Percentiles rank a stretch among this genome's conserved stretches.
These are phyloP conservation scores for Mortierella sp. DNA, from an alignment of 371 early-diverging fungal genomes.

Conservation along the genomic window DNA sequence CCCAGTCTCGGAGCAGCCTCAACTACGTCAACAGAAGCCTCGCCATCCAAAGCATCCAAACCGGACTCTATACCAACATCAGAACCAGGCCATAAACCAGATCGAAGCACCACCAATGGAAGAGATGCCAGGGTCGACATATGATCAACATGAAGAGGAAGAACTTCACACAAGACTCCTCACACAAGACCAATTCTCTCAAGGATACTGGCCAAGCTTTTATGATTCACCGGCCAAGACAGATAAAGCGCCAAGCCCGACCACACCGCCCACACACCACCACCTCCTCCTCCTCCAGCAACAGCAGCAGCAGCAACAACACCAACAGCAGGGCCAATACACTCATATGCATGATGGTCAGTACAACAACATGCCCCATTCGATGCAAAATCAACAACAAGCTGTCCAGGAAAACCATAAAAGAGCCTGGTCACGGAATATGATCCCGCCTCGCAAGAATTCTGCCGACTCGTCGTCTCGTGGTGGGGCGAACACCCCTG, in stretches of 20 bases:
- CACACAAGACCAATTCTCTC: conserved; percentile 23
- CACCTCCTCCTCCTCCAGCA: conserved; percentile 3
- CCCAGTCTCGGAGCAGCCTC: neutral
- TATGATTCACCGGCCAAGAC: neutral
- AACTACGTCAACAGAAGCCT: neutral
- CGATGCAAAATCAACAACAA: neutral
- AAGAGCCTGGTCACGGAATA: conserved; percentile 2
- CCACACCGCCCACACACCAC: neutral
- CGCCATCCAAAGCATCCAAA: neutral
- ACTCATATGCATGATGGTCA: neutral
- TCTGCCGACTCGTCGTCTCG: conserved; percentile 1
- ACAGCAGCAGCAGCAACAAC: conserved; percentile 14
- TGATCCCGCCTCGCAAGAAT: conserved; percentile 7
- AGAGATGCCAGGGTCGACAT: too few species aligned
- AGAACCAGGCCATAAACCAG: neutral
- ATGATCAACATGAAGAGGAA: conserved; percentile 9
- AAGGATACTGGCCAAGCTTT: conserved; percentile 21
- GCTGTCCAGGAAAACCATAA: neutral
- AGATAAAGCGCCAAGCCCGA: neutral
- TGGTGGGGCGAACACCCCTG: neutral
- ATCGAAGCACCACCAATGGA: conserved; percentile 2
- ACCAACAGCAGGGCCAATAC: conserved; percentile 10
- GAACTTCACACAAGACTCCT: conserved; percentile 23
- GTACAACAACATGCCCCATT: conserved; percentile 2
- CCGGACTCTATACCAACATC: neutral